Evolutionary conservation across 1,284 basidiomycete genomes (phyloP).

Genomic region (Trametes pubescens): DNA sequence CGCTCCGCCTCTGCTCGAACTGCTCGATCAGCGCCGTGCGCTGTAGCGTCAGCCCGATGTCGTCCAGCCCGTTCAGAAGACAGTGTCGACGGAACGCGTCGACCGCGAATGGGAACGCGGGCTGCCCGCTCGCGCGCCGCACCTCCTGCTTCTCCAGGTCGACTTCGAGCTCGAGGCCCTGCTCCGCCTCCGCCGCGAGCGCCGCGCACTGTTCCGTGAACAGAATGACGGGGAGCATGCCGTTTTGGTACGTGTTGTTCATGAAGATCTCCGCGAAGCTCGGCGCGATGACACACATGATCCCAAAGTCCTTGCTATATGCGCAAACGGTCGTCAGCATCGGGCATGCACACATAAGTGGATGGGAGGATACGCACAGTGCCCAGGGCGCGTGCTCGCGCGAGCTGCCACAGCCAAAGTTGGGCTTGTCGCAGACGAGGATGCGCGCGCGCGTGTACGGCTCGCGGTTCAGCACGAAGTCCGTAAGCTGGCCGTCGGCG

Average conservation of each 20-base stretch:
- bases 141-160: constrained; percentile 92
- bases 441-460: constrained; percentile 87
- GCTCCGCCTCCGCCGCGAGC: constrained; percentile 84
- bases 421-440: constrained; percentile 88
- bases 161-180: constrained; percentile 85
- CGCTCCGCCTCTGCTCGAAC: constrained; percentile 82
- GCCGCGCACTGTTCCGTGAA: constrained; percentile 80
- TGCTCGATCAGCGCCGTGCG: constrained; percentile 70
- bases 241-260: constrained; percentile 95
- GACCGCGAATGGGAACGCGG: constrained; percentile 77
- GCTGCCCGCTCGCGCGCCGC: constrained; percentile 77
- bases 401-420: constrained; percentile 96
- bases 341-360: constrained; percentile 1
- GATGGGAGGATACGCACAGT: constrained; percentile 61
- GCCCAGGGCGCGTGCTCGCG: constrained; percentile 98
- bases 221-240: constrained; percentile 89
- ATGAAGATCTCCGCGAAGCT: constrained; percentile 96
- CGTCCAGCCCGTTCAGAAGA: constrained; percentile 92
- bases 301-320: constrained; percentile 90
- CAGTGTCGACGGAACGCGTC: constrained; percentile 93
- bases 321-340: constrained; percentile 4
- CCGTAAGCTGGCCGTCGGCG: constrained; percentile 80
- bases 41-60: constrained; percentile 91
- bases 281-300: constrained; percentile 91
- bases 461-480: constrained; percentile 90